Conservation (phyloP, 1,139 yeast species). For the Entelexis sorbosivorans region DNA sequence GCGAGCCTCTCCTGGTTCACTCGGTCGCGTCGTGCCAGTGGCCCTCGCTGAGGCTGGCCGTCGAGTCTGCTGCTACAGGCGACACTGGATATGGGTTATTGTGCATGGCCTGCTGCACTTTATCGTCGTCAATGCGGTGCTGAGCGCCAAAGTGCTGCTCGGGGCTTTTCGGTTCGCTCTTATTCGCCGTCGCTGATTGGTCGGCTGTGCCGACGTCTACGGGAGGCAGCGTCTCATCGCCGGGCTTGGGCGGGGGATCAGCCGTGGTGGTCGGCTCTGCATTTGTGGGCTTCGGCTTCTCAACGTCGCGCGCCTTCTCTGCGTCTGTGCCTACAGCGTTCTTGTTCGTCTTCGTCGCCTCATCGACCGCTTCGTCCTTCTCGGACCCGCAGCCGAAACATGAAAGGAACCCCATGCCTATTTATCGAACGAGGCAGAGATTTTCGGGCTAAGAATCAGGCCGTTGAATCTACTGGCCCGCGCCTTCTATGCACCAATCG, state of each 20-base stretch:
- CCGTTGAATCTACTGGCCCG: neutral
- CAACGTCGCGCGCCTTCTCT: neutral
- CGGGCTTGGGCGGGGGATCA: too few relatives aligned
- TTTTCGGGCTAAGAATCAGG: too few relatives aligned
- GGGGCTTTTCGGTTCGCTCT: neutral
- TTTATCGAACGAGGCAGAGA: neutral
- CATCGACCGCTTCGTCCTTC: neutral
- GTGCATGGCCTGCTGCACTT: neutral
- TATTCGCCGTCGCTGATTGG: neutral
- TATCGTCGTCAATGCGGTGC: neutral
- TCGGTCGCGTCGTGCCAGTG: conserved; percentile 1
- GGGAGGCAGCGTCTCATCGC: neutral
- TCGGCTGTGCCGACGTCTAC: neutral
- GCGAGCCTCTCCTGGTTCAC: too few relatives aligned
- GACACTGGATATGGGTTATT: neutral
- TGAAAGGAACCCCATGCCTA: conserved; percentile 7
- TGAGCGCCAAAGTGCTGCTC: neutral
- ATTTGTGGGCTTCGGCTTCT: neutral
- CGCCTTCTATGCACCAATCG: neutral
- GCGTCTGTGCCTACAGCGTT: neutral
- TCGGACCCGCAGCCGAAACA: conserved; percentile 12
- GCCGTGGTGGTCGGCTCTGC: neutral
- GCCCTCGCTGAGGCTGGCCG: neutral
- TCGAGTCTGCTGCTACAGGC: neutral
- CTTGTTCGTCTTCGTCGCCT: neutral